A percentile compares a stretch with the other conserved stretches of the same genome.
Conservation (phyloP, 768 basidiomycete species). For the Rubroboletus satanas region DNA sequence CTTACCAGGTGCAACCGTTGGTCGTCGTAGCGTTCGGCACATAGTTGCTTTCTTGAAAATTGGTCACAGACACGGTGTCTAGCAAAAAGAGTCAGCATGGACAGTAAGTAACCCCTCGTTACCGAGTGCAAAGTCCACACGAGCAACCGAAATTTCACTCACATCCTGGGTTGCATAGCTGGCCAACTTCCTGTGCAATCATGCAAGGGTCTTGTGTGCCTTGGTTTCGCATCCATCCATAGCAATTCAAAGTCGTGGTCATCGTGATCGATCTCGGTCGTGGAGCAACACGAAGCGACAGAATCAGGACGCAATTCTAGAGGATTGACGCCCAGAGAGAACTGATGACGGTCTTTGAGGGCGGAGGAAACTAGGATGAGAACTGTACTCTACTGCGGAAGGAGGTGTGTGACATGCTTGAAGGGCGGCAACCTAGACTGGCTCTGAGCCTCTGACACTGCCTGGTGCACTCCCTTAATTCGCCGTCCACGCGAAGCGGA, state of each 20-base stretch:
- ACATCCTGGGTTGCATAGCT: conserved; percentile 17
- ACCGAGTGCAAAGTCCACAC: neutral
- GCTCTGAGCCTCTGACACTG: neutral
- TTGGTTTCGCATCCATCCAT: conserved; percentile 10
- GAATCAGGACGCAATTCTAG: neutral
- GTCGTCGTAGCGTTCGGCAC: conserved; percentile 15
- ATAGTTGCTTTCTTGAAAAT: conserved; percentile 18
- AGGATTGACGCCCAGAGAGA: neutral
- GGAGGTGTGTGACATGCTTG: conserved; percentile 3
- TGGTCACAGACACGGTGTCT: conserved; percentile 15
- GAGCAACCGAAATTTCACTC: neutral
- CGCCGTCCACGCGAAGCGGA: neutral
- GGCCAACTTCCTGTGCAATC: conserved; percentile 16
- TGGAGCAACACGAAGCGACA: neutral
- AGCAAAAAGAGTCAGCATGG: neutral
- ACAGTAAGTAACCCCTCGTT: neutral
- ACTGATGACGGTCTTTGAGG: neutral
- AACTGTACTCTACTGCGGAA: conserved; percentile 2
- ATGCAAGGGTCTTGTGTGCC: conserved; percentile 11
- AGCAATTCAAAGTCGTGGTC: conserved; percentile 12
- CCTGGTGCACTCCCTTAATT: neutral
- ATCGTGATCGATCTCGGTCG: neutral
- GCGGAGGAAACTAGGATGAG: neutral
- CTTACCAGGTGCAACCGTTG: conserved; percentile 26
- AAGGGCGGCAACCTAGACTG: neutral